phyloP scores from a whole-genome alignment of 306 rosid species.

The Boehmeria nivea region DNA sequence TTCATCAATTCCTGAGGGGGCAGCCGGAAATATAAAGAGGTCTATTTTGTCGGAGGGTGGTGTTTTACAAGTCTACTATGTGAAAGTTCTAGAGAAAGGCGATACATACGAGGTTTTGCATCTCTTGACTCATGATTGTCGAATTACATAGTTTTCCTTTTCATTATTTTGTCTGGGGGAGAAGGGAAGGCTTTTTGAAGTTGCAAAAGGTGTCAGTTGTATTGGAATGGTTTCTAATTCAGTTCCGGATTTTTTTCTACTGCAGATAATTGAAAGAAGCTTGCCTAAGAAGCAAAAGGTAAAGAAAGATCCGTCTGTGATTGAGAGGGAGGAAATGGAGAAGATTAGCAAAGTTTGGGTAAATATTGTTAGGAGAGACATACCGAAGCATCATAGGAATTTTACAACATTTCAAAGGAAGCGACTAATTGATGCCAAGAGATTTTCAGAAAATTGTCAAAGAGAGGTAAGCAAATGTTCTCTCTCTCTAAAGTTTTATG shows the following conservation, averaged over 20 bases:
- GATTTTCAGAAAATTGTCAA: slow-evolving; percentile 88
- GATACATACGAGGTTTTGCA: slow-evolving; percentile 88
- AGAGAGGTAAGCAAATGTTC: slow-evolving; percentile 69
- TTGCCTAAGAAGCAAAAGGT: slow-evolving; percentile 77
- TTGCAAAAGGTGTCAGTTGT: too few species aligned
- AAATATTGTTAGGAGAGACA: slow-evolving; percentile 80
- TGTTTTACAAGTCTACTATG: slow-evolving; percentile 81
- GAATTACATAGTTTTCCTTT: neutral
- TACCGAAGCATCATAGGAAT: slow-evolving; percentile 78
- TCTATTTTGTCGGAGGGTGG: slow-evolving; percentile 94
- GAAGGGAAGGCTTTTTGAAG: too few species aligned
- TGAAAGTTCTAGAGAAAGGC: slow-evolving; percentile 98
- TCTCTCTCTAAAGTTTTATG: slow-evolving; percentile 2
- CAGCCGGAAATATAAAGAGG: slow-evolving; percentile 91
- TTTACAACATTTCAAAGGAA: slow-evolving; percentile 73
- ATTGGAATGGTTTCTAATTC: slow-evolving; percentile 5
- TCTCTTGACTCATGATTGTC: neutral
- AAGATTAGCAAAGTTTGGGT: slow-evolving; percentile 81
- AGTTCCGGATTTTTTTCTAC: slow-evolving; percentile 18
- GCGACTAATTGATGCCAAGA: slow-evolving; percentile 90
- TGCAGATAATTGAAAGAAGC: slow-evolving; percentile 94
- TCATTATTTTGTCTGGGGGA: neutral
- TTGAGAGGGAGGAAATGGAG: slow-evolving; percentile 88
- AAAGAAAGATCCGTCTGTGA: slow-evolving; percentile 68
- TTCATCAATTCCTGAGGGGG: slow-evolving; percentile 96